Conservation (phyloP, 768 basidiomycete genomes). For the Galerina sulciceps region DNA sequence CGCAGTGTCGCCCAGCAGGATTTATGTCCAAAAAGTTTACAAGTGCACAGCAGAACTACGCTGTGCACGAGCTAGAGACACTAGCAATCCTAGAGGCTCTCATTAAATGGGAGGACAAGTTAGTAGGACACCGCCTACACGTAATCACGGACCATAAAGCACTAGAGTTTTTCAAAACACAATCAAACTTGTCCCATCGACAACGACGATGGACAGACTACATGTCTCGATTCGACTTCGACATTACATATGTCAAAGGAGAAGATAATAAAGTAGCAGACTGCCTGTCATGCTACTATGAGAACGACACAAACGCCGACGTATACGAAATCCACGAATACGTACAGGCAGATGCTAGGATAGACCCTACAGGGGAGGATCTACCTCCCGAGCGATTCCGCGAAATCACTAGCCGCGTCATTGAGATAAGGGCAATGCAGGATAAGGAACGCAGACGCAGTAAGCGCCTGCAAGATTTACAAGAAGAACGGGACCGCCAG, state of each 20-base stretch:
- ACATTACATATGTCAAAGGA: slow-evolving; percentile 17
- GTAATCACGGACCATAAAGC: slow-evolving; percentile 39
- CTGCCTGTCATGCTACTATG: slow-evolving; percentile 23
- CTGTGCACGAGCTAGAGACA: slow-evolving; percentile 34
- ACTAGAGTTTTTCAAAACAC: slow-evolving; percentile 31
- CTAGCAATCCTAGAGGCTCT: slow-evolving; percentile 41
- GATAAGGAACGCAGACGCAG: background rate
- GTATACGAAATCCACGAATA: slow-evolving; percentile 20
- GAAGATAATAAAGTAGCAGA: slow-evolving; percentile 16
- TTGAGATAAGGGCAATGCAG: slow-evolving; percentile 12
- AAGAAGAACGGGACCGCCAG: too few relatives aligned
- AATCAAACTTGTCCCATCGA: slow-evolving; percentile 17
- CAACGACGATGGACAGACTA: slow-evolving; percentile 16
- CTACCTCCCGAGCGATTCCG: slow-evolving; percentile 11
- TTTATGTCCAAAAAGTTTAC: slow-evolving; percentile 39
- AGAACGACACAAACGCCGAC: slow-evolving; percentile 23
- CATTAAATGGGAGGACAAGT: slow-evolving; percentile 28
- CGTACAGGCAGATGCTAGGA: slow-evolving; percentile 17
- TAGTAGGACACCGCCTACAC: slow-evolving; percentile 31
- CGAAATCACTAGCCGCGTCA: slow-evolving; percentile 14
- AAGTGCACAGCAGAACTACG: slow-evolving; percentile 29
- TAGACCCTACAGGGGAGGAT: slow-evolving; percentile 24
- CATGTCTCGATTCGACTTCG: slow-evolving; percentile 14
- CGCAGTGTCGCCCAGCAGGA: slow-evolving; percentile 33
- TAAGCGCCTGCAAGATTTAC: too few relatives aligned